Base-by-base conservation (phyloP, 768 basidiomycete genomes). In the Filobasidium floriforme region DNA sequence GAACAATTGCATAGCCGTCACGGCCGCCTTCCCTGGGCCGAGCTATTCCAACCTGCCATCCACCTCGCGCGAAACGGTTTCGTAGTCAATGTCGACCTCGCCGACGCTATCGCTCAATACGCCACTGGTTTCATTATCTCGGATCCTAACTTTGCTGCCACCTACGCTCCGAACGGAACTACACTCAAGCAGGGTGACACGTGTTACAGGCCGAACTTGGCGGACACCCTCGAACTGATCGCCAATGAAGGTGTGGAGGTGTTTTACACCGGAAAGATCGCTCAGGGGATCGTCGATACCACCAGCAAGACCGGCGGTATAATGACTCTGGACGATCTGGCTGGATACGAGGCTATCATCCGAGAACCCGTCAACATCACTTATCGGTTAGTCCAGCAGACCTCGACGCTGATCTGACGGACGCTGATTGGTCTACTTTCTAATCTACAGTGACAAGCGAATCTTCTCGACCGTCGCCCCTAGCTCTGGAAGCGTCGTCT, bases 261-360 rank as follows among this genome's bases (percentile, higher is more conserved):
- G 0, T 99, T 91, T 78, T 99, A 99, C 80, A 90, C 87, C 74
- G 96, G 96, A 1, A 82, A 89, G 15, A 78, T 98, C 15, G 96
- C 96, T 0, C 82, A 93, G 76, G 75, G 70, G 6, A 73, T 72
- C 59, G 71, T 76, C 26, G 73, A 75, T 43, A 73, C 96, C 40
- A 84, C 96, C 59, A 81, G 89, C 77, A 86, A 85, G 77, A 84
- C 87, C 71, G 94, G 94, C 18, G 96, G 96, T 22, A 84, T 92
- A 7, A 93, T 99, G 92, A 88, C 88, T 59, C 83, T 97, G 12
- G 86, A 88, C 19, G 96, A 99, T 77, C 85, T 99, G 44, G 89
- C 88, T n/a, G 82, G 83, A 55, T 92, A 96, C 74, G 79, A 83
- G 61, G 86, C 89, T 0, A 81, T 86, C 4, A 84, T 90, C 43